Evolutionary conservation across 805 yeast genomes (phyloP).

Genomic region (Kluyveromyces starmeri): DNA sequence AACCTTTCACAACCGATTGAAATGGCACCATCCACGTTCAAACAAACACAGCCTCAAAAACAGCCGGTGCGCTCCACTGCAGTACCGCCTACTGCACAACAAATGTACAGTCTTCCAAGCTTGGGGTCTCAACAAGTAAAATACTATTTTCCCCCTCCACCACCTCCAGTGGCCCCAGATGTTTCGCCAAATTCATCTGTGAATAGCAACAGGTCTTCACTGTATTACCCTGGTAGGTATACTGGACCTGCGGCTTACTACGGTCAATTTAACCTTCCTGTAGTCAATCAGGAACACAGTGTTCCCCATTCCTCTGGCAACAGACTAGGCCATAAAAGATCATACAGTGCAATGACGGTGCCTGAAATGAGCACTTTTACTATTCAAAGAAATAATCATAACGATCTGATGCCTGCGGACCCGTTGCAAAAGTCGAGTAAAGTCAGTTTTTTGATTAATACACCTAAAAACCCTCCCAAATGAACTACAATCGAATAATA

Average conservation of each 20-base stretch:
- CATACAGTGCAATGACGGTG: conserved; percentile 19
- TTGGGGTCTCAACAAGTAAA: not conserved
- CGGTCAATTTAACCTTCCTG: not conserved
- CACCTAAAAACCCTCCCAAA: conserved; percentile 28
- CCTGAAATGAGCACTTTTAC: conserved; percentile 6
- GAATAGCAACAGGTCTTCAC: not conserved
- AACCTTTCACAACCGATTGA: not conserved
- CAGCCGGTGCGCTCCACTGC: not conserved
- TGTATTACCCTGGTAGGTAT: conserved; percentile 1
- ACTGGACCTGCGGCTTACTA: not conserved
- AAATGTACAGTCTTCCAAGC: not conserved
- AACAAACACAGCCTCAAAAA: not conserved
- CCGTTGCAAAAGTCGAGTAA: conserved; percentile 18
- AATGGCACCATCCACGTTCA: not conserved
- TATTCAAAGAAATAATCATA: not conserved
- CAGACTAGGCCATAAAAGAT: conserved; percentile 18
- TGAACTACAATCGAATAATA: conserved; percentile 1
- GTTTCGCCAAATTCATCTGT: not conserved
- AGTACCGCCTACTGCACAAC: not conserved
- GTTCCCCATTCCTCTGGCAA: not conserved
- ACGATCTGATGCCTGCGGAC: conserved; percentile 3
- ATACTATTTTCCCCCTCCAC: not conserved
- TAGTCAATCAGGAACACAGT: not conserved
- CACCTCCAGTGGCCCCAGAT: not conserved
- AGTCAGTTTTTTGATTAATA: conserved; percentile 26